Percentiles rank a stretch among this genome's conserved stretches.
phyloP scores from a whole-genome alignment of 225 moss, liverwort and hornwort genomes.

The Rhytidiadelphus loreus region DNA sequence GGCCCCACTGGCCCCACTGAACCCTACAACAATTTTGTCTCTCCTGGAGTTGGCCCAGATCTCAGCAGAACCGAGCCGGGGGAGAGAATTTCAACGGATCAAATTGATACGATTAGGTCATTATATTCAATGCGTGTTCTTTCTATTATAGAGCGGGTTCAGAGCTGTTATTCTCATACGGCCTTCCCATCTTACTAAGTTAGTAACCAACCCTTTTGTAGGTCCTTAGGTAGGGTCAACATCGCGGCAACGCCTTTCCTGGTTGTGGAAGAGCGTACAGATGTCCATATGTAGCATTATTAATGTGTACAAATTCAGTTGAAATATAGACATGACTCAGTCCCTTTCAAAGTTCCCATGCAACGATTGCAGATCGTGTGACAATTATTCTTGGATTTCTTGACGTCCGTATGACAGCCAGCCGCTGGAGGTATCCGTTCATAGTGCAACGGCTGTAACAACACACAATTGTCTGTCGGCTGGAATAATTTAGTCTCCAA shows the following conservation, averaged over 20 bases:
- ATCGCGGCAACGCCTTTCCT: background rate
- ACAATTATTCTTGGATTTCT: background rate
- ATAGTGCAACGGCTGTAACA: background rate
- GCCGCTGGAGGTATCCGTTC: background rate
- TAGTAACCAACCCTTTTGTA: background rate
- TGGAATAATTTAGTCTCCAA: background rate
- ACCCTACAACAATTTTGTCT: background rate
- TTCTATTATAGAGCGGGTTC: background rate
- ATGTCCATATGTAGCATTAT: conserved; percentile 19
- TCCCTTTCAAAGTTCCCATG: background rate
- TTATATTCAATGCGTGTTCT: background rate
- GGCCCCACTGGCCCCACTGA: background rate
- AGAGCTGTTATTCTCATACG: conserved; percentile 26
- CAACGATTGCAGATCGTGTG: background rate
- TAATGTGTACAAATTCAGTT: conserved; percentile 4
- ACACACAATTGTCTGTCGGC: background rate
- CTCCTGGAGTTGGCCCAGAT: background rate
- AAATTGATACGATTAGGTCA: background rate
- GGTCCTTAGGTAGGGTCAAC: background rate
- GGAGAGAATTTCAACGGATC: background rate
- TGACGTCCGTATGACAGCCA: background rate
- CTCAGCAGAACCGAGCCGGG: background rate
- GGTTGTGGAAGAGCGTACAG: background rate
- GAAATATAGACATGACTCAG: background rate
- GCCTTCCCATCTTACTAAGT: conserved; percentile 14